Evolutionary conservation across 2,329 filamentous ascomycete species (phyloP), one percentile per base, ranked within the genome.

Genomic region (Diplocarpon rosae): DNA sequence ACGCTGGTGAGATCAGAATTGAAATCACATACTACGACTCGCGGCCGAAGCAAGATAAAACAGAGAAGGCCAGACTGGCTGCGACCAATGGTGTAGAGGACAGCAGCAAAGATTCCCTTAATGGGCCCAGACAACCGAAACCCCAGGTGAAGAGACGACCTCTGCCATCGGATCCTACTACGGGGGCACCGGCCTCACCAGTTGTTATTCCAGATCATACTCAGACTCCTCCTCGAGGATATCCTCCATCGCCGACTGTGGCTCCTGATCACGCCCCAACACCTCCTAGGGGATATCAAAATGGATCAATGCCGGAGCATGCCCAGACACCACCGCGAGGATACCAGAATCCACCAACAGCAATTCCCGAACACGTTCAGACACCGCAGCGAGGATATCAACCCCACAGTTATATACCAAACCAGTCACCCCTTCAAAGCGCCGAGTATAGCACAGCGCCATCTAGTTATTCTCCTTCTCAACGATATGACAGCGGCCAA

Each of bases 21-120:
- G 92, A 98, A 66, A 81, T 95, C 65, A 98, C 92, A 34, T 98
- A 84, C 67, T 98, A 96, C 69, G 92, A 98, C 63, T 80, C 75
- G 45, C 76, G 90, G 20, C 84, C 87, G 15, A 92, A 92, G 65
- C 73, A 75, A 11, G 86, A 93, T 48, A 88, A 83, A 65, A 67
- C 72, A 7, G 72, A 76, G 49, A 80, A 76, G 59, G 66, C 42
- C 5, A 34, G 55, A 63, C 39, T 50, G 63, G 34, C 61, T 16
- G 52, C 66, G 5, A 65, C 65, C 27, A 52, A 56, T 34, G 62
- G 63, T 30, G 51, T 43, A 27, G 63, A 66, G 53, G 45, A 51
- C 43, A 30, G 46, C 17, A 29, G 52, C 20, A 61, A 63, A 59
- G 46, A 64, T 42, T 38, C 58, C 61, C 47, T 67, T 64, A 47